These are phyloP conservation scores for Isoetes taiwanensis DNA, from an alignment of 75 land plant genomes.

Conservation along the genomic window DNA sequence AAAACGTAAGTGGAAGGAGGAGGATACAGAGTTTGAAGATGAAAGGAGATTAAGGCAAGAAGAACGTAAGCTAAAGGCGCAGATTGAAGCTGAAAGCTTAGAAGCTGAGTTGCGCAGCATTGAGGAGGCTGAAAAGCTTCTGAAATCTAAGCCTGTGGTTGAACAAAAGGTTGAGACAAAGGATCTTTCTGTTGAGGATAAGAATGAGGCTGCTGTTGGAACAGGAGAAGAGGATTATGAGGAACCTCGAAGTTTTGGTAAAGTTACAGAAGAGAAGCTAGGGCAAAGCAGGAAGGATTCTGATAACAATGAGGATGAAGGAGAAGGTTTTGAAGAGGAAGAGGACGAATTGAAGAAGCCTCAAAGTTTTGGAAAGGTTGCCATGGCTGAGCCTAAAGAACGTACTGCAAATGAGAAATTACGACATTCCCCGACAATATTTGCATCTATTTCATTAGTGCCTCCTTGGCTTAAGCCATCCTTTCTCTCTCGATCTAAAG, in stretches of 20 bases:
- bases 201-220: conserved; percentile 4
- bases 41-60: conserved; percentile 32
- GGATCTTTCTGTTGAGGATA: conserved; percentile 1
- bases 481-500: not conserved
- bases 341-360: conserved; percentile 17
- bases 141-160: not conserved
- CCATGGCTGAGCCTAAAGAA: conserved; percentile 11
- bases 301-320: conserved; percentile 3
- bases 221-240: conserved; percentile 11
- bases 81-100: not conserved
- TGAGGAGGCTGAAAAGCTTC: conserved; percentile 19
- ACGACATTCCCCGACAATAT: conserved; percentile 16
- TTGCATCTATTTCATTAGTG: conserved; percentile 18
- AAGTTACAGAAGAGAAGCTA: not conserved
- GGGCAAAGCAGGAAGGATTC: no score
- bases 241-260: not conserved
- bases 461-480: not conserved
- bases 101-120: not conserved
- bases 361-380: conserved; percentile 23
- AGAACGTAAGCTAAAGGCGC: conserved; percentile 3
- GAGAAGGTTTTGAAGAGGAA: conserved; percentile 13
- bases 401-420: not conserved
- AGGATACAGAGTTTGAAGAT: conserved; percentile 28
- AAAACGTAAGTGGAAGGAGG: conserved; percentile 24
- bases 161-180: conserved; percentile 22